Evolutionary conservation across 352 stramenopile genomes (phyloP).

Genomic region (Pythium inflatum): DNA sequence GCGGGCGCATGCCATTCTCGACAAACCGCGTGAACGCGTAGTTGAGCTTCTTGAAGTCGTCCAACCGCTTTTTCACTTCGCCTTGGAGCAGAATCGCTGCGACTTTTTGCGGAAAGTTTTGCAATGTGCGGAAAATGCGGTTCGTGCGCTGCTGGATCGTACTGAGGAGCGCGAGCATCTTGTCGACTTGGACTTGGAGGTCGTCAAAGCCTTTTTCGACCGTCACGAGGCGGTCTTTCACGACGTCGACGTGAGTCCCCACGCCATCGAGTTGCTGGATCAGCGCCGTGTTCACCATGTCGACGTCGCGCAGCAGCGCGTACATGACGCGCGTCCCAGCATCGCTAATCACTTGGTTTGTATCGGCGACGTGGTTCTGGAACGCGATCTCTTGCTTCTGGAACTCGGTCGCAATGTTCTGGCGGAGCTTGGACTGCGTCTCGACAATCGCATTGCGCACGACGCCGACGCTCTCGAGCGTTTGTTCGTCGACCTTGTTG

Average conservation of each 20-base stretch:
- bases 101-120: conserved; percentile 9
- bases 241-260: not conserved
- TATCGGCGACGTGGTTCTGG: not conserved
- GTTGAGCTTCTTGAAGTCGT: conserved; percentile 24
- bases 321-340: not conserved
- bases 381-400: not conserved
- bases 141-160: conserved; percentile 17
- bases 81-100: not conserved
- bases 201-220: conserved; percentile 1
- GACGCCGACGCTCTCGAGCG: not conserved
- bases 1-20: conserved; percentile 10
- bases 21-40: conserved; percentile 16
- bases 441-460: not conserved
- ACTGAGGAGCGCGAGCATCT: conserved; percentile 11
- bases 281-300: conserved; percentile 5
- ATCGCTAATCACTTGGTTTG: not conserved
- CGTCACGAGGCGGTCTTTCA: not conserved
- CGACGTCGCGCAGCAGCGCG: conserved; percentile 13
- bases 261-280: conserved; percentile 3
- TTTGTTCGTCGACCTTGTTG: not conserved
- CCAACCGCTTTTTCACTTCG: conserved; percentile 5
- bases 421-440: not conserved
- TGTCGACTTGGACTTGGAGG: conserved; percentile 11
- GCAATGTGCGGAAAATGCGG: conserved; percentile 11
- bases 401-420: not conserved